Conservation (phyloP, 73 alveolate species). For the Paramecium primaurelia region DNA sequence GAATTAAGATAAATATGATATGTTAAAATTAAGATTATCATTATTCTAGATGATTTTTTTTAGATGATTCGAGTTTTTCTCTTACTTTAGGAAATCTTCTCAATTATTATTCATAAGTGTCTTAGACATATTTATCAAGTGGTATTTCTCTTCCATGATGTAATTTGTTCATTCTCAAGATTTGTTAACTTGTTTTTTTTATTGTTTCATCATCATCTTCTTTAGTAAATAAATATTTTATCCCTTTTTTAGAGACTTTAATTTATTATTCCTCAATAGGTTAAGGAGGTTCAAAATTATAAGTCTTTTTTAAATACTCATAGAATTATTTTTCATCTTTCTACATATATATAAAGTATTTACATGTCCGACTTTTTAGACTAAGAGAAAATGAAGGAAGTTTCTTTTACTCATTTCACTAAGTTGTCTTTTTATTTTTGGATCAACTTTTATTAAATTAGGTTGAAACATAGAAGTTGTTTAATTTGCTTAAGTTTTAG, state of each 20-base stretch:
- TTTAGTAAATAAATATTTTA: background rate
- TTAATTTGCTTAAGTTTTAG: background rate
- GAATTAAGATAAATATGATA: background rate
- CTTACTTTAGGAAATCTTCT: constrained; percentile 25
- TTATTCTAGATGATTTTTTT: background rate
- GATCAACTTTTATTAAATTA: background rate
- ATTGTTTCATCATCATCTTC: constrained; percentile 16
- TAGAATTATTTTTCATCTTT: constrained; percentile 34
- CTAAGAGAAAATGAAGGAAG: constrained; percentile 38
- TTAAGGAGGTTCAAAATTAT: constrained; percentile 44
- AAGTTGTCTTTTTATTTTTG: background rate
- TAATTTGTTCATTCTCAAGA: background rate
- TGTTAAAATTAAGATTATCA: background rate
- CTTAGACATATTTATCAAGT: constrained; percentile 1
- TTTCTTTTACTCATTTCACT: constrained; percentile 38
- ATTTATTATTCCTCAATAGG: background rate
- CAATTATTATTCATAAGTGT: background rate
- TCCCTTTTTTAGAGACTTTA: constrained; percentile 9
- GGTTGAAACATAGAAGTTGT: background rate
- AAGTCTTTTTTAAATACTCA: constrained; percentile 19
- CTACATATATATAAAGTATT: background rate
- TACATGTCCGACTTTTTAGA: constrained; percentile 34
- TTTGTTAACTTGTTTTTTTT: background rate
- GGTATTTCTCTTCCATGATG: background rate
- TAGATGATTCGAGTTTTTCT: background rate